Percentiles rank a stretch among this genome's conserved stretches.
Evolutionary conservation across 2,329 filamentous ascomycete genomes (phyloP).

Genomic region (Hyphodiscus sp.): DNA sequence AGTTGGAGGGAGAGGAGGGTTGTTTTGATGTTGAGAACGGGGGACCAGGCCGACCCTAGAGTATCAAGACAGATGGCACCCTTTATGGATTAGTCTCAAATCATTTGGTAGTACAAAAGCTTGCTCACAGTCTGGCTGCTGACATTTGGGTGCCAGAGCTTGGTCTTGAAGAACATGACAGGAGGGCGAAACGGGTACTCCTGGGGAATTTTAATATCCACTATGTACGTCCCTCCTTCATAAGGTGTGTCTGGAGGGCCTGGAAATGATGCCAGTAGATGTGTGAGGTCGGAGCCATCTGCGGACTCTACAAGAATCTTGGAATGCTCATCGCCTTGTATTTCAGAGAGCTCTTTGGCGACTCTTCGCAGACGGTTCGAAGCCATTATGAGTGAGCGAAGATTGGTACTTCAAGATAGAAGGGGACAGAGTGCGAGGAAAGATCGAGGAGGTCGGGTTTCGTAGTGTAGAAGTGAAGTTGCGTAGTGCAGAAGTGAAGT

Average conservation of each 20-base stretch:
- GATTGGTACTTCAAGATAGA: neutral
- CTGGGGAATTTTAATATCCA: conserved; percentile 81
- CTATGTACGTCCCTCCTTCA: conserved; percentile 71
- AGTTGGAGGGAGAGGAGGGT: conserved; percentile 89
- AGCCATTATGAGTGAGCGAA: conserved; percentile 19
- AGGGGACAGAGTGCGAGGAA: neutral
- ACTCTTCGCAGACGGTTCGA: conserved; percentile 45
- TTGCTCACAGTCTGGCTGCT: conserved; percentile 78
- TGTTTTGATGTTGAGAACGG: conserved; percentile 93
- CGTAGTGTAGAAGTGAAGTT: neutral
- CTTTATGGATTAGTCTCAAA: conserved; percentile 40
- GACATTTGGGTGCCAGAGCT: conserved; percentile 96
- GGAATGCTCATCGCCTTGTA: conserved; percentile 66
- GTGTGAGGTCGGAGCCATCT: conserved; percentile 61
- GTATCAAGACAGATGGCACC: conserved; percentile 97
- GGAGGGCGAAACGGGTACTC: conserved; percentile 94
- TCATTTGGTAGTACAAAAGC: neutral
- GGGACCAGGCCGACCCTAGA: conserved; percentile 83
- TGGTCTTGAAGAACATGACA: conserved; percentile 84
- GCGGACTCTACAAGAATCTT: conserved; percentile 65
- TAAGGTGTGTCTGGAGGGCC: conserved; percentile 93
- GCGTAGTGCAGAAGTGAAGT: too few species aligned
- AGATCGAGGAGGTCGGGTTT: neutral
- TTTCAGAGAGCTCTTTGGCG: conserved; percentile 70
- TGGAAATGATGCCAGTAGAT: conserved; percentile 75